Evolutionary conservation across 208 protist genomes (phyloP).

Genomic region (Strigomonas culicis): DNA sequence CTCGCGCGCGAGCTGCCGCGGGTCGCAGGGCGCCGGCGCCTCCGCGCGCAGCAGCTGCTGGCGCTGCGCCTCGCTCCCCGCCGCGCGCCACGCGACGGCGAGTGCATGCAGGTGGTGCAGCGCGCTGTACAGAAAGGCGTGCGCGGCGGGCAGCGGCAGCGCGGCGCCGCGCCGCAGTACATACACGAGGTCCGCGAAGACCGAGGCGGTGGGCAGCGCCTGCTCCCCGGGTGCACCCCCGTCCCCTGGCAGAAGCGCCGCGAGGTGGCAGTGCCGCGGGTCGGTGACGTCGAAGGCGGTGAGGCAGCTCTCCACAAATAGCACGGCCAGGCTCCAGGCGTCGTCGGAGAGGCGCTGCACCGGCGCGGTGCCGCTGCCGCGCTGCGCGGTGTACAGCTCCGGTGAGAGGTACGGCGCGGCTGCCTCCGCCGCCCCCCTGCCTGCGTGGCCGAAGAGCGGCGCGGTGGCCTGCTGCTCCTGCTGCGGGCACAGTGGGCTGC

Average conservation of each 20-base stretch:
- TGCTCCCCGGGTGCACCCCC: neutral
- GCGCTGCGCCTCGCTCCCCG: no score
- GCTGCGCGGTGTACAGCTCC: constrained; percentile 30
- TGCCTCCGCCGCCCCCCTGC: constrained; percentile 20
- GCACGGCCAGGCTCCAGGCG: constrained; percentile 70
- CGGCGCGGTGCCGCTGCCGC: neutral
- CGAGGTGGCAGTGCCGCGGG: constrained; percentile 24
- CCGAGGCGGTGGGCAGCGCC: constrained; percentile 16
- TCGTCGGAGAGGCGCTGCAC: constrained; percentile 70
- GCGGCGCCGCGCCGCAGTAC: constrained; percentile 23
- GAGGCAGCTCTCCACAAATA: constrained; percentile 62
- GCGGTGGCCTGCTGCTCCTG: constrained; percentile 9
- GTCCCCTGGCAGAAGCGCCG: neutral
- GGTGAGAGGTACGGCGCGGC: constrained; percentile 70
- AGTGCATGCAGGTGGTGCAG: constrained; percentile 31
- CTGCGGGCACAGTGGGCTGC: neutral
- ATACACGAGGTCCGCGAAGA: constrained; percentile 46
- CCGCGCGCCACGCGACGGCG: neutral
- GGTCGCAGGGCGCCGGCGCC: neutral
- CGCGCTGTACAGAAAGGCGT: constrained; percentile 79
- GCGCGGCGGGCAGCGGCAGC: constrained; percentile 28
- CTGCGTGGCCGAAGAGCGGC: constrained; percentile 42
- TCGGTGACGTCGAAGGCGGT: constrained; percentile 31
- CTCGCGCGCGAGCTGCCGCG: constrained; percentile 35
- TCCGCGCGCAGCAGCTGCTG: neutral